phyloP scores from a whole-genome alignment of 176 grass and related monocot genomes.

The Oryza meridionalis region DNA sequence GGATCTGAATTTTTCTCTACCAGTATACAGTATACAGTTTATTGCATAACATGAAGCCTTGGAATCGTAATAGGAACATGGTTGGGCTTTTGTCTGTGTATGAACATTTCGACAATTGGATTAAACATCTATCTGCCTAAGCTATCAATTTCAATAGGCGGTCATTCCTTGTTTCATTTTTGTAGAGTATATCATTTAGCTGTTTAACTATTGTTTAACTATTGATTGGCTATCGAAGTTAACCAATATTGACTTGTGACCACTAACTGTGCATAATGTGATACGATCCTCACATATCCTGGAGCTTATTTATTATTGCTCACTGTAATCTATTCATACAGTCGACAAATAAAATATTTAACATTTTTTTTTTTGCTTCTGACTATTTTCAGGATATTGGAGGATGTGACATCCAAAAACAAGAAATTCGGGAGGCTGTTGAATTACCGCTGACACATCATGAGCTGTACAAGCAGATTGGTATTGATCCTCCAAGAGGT shows the following conservation, averaged over 20 bases:
- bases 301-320: neutral
- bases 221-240: neutral
- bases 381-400: conserved; percentile 87
- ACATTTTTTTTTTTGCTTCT: neutral
- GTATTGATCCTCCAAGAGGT: conserved; percentile 94
- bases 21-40: neutral
- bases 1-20: neutral
- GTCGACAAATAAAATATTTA: neutral
- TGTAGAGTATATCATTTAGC: neutral
- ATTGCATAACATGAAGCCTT: neutral
- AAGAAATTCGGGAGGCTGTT: conserved; percentile 96
- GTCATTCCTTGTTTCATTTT: too few species aligned
- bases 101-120: neutral
- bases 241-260: neutral
- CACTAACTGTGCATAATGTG: neutral
- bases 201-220: neutral
- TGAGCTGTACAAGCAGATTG: conserved; percentile 98
- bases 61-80: neutral
- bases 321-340: neutral
- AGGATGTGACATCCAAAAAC: conserved; percentile 97
- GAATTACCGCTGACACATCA: conserved; percentile 92
- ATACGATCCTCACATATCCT: neutral
- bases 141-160: neutral
- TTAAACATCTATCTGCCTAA: neutral
- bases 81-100: neutral